Base-by-base conservation (phyloP, 2,329 filamentous ascomycete species). In the Ceratocystis harringtonii region DNA sequence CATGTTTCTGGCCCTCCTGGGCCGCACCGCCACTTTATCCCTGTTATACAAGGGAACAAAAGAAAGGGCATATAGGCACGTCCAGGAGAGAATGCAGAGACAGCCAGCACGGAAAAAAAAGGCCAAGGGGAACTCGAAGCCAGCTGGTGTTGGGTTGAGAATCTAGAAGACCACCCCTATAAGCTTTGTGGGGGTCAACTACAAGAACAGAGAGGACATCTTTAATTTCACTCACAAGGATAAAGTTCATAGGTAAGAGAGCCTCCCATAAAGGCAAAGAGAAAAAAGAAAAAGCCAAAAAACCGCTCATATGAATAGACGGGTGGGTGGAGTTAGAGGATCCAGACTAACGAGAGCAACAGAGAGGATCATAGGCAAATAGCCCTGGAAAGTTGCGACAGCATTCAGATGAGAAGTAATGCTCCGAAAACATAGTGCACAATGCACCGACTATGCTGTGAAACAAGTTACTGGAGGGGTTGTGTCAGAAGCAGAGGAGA, bases 11-110 rank as follows among this genome's bases (percentile, higher is more conserved):
- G 28, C 25, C 52, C 52, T 32, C 52, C 28, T 58, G 55, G 12
- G 22, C 55, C 28, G 55, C 55, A 58, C 55, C 32, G 55, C 55
- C 55, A 58, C 55, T 58, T 17, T 8, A 58, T 58, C 55, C 55
- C 55, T 58, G n/a, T 36, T 5, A 28, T 32, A 17, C 55, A 15
- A 58, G 55, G 28, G 55, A 12, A 32, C 28, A 17, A 58, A 10
- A 25, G 52, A 32, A n/a, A 57, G 5, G 12, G 7, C 28, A 17
- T 57, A 28, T 15, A 22, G 12, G 19, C 12, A 25, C 4, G 44
- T 7, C 22, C 19, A 15, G 19, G 19, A 28, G 48, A 52, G 48
- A 52, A 52, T 52, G 10, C 19, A 10, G 7, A 19, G 48, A 52
- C 19, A 52, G 5, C 15, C 10, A 12, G 12, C 36, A 41, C 12